A percentile compares a stretch with the other conserved stretches of the same genome.
phyloP scores from a whole-genome alignment of 73 alveolate species.

The Stentor coeruleus region DNA sequence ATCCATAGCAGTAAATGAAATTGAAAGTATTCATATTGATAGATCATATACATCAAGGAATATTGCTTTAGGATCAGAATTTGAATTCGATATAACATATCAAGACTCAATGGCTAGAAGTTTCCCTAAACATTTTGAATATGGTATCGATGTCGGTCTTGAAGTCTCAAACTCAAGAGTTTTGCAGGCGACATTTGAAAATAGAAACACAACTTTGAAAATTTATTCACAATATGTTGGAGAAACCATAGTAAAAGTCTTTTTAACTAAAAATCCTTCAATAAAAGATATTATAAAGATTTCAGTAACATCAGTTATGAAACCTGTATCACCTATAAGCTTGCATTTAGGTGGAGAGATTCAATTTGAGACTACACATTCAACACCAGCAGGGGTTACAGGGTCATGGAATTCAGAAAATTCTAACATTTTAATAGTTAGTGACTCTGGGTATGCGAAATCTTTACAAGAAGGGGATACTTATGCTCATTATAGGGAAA shows the following conservation, averaged over 20 bases:
- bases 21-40: constrained; percentile 38
- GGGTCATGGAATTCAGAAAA: constrained; percentile 35
- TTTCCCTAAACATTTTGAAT: constrained; percentile 44
- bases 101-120: constrained; percentile 53
- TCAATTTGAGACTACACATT: constrained; percentile 32
- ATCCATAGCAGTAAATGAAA: constrained; percentile 39
- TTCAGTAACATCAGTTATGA: constrained; percentile 40
- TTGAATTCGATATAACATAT: constrained; percentile 39
- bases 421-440: constrained; percentile 27
- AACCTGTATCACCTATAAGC: constrained; percentile 40
- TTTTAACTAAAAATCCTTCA: constrained; percentile 33
- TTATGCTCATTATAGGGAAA: constrained; percentile 31
- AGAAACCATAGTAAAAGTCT: constrained; percentile 40
- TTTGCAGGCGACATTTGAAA: constrained; percentile 34
- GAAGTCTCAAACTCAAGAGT: constrained; percentile 54
- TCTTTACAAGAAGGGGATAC: constrained; percentile 51
- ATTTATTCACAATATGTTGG: constrained; percentile 49
- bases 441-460: constrained; percentile 39
- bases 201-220: constrained; percentile 34
- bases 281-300: constrained; percentile 36
- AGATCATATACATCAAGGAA: constrained; percentile 44
- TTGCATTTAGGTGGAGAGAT: constrained; percentile 53
- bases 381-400: constrained; percentile 26
- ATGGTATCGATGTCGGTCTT: constrained; percentile 46
- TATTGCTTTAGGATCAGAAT: constrained; percentile 56